Evolutionary conservation across 1,284 basidiomycete species (phyloP).

Genomic region (Vanrija sp.): DNA sequence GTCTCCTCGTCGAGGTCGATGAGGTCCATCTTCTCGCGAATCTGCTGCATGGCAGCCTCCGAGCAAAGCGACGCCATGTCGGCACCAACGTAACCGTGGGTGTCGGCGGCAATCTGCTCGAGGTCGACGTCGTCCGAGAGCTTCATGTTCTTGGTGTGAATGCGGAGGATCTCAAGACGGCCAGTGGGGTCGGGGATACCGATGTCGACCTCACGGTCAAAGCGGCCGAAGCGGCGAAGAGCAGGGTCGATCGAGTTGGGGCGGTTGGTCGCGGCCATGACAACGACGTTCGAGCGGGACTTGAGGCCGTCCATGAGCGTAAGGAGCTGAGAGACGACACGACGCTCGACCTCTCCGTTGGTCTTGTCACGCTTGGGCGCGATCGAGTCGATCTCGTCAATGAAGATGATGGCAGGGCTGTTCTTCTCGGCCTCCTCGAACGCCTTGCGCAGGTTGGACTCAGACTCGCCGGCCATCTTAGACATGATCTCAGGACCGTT

Average conservation of each 20-base stretch:
- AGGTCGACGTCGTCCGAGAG: constrained; percentile 95
- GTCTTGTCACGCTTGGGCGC: constrained; percentile 99
- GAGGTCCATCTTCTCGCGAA: constrained; percentile 96
- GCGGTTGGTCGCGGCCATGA: constrained; percentile 96
- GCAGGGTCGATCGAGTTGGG: constrained; percentile 99
- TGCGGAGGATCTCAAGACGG: constrained; percentile 95
- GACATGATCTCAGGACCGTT: constrained; percentile 99
- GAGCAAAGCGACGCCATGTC: constrained; percentile 95
- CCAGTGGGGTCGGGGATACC: constrained; percentile 98
- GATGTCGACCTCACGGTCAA: constrained; percentile 98
- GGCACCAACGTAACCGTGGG: constrained; percentile 98
- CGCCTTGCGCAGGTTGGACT: constrained; percentile 94
- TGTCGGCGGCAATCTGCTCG: constrained; percentile 97
- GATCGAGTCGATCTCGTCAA: constrained; percentile 96
- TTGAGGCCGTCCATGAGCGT: constrained; percentile 99
- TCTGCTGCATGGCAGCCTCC: constrained; percentile 97
- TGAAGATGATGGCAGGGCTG: constrained; percentile 98
- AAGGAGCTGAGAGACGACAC: constrained; percentile 95
- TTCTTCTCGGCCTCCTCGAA: constrained; percentile 99
- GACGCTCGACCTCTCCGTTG: constrained; percentile 97
- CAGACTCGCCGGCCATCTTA: constrained; percentile 98
- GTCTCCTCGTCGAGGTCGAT: constrained; percentile 91
- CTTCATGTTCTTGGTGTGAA: constrained; percentile 99
- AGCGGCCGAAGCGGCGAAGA: constrained; percentile 94
- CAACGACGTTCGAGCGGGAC: constrained; percentile 96